Evolutionary conservation across 2,329 filamentous ascomycete genomes (phyloP), one percentile per base, ranked within the genome.

Genomic region (Sclerotiophoma versabilis): DNA sequence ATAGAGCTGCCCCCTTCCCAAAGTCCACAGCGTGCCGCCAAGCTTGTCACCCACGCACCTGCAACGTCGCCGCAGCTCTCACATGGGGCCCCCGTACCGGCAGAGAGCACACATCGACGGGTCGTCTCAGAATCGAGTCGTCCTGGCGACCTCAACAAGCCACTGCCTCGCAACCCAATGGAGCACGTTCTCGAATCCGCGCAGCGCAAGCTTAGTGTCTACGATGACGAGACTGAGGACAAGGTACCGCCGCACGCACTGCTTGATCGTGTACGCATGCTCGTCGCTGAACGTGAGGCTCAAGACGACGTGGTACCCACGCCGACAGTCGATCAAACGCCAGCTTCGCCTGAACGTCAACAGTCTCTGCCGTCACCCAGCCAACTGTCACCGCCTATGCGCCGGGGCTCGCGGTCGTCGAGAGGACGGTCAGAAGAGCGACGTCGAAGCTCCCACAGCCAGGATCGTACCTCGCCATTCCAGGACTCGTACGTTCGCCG

Each of bases 391-490:
- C 63, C 68, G 20, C 59, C 56, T 20, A 43, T 64, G 17, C 64
- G 60, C 19, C 58, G 65, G 55, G 66, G 64, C 23, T 68, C 69
- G 4, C 58, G 60, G 4, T 66, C 70, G 14, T 58, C 59, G n/a
- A 62, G 65, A 37, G 64, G 63, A 29, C 57, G 59, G 15, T 67
- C 70, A 8, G 70, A 72, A 30, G 71, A 73, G 44, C 63, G 55
- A 50, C 60, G 65, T 44, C 59, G 60, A 27, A 71, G 67, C 54
- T 68, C 66, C 9, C 57, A 56, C 14, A 69, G 67, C 50, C 68
- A 68, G 25, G 70, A 73, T 30, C 65, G 63, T 23, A 60, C 59
- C 9, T 73, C 71, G n/a, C 59, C 60, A 0, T 68, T 70, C 2
- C 64, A 63, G 19, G 69, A 73, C 12, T 51, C 60, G 14, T 41